Percentiles rank a stretch among this genome's conserved stretches.
Conservation (phyloP, 805 yeast species). For the Myxozyma mucilagina region DNA sequence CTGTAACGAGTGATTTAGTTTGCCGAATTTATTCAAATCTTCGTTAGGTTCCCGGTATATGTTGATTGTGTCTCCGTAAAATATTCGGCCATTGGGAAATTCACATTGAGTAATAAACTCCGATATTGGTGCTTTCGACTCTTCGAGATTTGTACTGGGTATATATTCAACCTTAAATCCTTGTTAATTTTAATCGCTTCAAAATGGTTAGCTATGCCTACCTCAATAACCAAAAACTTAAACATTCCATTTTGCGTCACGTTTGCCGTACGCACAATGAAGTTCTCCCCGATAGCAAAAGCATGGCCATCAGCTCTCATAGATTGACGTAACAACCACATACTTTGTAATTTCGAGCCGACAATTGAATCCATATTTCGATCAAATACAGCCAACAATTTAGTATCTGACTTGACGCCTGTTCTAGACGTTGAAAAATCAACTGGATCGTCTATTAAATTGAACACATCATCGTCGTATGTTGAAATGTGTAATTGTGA, state of each 20-base stretch:
- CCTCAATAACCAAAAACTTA: constrained; percentile 40
- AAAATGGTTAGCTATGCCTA: not conserved
- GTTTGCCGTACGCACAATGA: constrained; percentile 64
- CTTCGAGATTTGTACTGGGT: constrained; percentile 9
- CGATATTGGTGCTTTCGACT: constrained; percentile 6
- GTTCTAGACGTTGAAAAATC: constrained; percentile 28
- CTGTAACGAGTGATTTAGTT: constrained; percentile 19
- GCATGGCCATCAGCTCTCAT: constrained; percentile 74
- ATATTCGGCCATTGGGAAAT: constrained; percentile 17
- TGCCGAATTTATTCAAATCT: not conserved
- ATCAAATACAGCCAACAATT: constrained; percentile 46
- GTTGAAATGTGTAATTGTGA: constrained; percentile 39
- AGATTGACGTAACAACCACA: constrained; percentile 69
- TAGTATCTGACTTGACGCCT: not conserved
- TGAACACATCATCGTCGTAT: constrained; percentile 37
- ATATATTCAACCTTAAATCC: constrained; percentile 14
- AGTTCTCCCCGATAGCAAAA: constrained; percentile 51
- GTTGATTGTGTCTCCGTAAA: constrained; percentile 18
- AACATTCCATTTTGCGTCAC: constrained; percentile 73
- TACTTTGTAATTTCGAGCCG: constrained; percentile 58
- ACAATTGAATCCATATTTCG: constrained; percentile 61
- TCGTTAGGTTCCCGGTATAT: constrained; percentile 5
- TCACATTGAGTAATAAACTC: constrained; percentile 13
- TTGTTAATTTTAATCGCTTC: not conserved
- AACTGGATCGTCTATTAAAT: constrained; percentile 37